Conservation (phyloP, 164 flowering plant genomes). For the Cinnamomum chago region DNA sequence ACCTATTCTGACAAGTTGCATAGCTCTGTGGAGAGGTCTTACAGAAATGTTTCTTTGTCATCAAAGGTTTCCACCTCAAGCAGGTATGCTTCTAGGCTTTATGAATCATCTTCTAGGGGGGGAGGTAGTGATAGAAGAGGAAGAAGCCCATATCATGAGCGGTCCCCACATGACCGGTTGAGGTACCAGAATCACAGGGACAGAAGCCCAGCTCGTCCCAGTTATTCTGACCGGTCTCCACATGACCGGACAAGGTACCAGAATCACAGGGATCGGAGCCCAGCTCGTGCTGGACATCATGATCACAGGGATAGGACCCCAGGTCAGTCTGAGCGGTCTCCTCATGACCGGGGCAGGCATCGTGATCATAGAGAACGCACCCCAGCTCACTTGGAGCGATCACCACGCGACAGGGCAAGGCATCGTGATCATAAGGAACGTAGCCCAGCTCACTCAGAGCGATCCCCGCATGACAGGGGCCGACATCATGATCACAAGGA, state of each 20-base stretch:
- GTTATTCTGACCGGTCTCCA: conserved; percentile 33
- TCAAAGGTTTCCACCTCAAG: conserved; percentile 40
- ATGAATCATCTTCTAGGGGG: conserved; percentile 59
- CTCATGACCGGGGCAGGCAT: conserved; percentile 32
- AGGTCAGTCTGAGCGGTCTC: conserved; percentile 37
- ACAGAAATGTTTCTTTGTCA: conserved; percentile 45
- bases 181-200: conserved; percentile 48
- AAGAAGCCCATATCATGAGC: conserved; percentile 59
- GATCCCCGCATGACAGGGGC: conserved; percentile 20
- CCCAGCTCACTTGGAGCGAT: conserved; percentile 33
- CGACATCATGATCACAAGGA: conserved; percentile 23
- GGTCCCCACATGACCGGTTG: conserved; percentile 53
- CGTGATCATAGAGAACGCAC: conserved; percentile 32
- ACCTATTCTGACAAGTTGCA: conserved; percentile 41
- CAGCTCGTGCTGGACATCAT: conserved; percentile 20
- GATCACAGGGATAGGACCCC: conserved; percentile 20
- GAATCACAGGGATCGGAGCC: conserved; percentile 52
- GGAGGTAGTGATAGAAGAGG: conserved; percentile 50
- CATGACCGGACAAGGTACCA: conserved; percentile 41
- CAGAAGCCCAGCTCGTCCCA: conserved; percentile 36
- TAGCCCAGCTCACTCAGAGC: conserved; percentile 9
- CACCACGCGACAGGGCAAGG: conserved; percentile 45
- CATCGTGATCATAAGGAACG: conserved; percentile 7
- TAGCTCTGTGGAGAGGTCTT: conserved; percentile 49
- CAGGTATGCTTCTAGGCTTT: conserved; percentile 52